These are phyloP conservation scores for Xylaria venustula DNA, from an alignment of 495 filamentous ascomycete species.

Conservation along the genomic window DNA sequence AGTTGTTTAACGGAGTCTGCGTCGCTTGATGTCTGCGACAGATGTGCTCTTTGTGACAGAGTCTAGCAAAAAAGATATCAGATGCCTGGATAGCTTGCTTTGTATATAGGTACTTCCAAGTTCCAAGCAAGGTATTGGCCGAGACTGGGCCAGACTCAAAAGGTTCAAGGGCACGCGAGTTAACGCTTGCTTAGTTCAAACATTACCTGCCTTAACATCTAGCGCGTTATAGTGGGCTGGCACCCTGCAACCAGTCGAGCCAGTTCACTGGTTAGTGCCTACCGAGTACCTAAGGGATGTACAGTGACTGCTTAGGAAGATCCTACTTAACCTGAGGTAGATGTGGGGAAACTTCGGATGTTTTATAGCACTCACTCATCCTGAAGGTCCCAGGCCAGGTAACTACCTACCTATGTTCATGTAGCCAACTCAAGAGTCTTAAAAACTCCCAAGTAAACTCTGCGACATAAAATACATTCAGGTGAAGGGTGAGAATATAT, in stretches of 20 bases:
- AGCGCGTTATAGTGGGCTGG: neutral
- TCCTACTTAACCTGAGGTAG: too few species aligned
- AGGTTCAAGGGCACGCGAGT: neutral
- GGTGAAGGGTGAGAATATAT: neutral
- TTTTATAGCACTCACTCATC: neutral
- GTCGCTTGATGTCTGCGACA: neutral
- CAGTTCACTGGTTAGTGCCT: too few species aligned
- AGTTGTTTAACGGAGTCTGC: neutral
- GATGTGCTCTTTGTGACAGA: neutral
- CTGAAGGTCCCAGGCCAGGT: too few species aligned
- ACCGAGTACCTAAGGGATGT: too few species aligned
- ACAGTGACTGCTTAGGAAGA: too few species aligned
- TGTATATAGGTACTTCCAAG: too few species aligned
- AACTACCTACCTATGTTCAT: too few species aligned
- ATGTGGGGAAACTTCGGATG: slow-evolving; percentile 10
- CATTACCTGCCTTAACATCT: neutral
- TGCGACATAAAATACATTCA: neutral
- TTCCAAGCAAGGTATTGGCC: neutral
- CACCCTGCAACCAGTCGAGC: neutral
- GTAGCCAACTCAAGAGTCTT: too few species aligned
- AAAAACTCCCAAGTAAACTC: too few species aligned
- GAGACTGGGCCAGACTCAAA: neutral
- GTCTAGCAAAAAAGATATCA: neutral
- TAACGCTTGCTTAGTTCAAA: too few species aligned
- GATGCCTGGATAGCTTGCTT: too few species aligned